A percentile compares a stretch with the other conserved stretches of the same genome.
Evolutionary conservation across 805 yeast species (phyloP).

Genomic region (Clavispora phyllophila): DNA sequence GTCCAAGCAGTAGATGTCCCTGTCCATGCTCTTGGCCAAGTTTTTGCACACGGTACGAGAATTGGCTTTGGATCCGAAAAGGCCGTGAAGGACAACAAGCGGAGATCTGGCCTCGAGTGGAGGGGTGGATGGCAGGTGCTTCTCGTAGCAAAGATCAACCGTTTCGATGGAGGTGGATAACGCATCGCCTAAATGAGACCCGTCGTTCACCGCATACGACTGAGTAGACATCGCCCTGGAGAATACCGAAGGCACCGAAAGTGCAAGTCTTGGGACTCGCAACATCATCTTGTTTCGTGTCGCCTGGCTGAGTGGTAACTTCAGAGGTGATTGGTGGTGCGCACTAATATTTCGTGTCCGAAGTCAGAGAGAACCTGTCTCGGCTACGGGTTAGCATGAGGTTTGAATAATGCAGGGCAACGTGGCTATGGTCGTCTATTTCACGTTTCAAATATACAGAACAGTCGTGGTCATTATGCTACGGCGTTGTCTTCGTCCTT

Average conservation of each 20-base stretch:
- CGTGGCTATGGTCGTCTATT: too few species aligned
- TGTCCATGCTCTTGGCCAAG: conserved; percentile 40
- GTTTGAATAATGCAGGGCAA: too few species aligned
- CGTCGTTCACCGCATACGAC: conserved; percentile 6
- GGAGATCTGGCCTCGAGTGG: conserved; percentile 44
- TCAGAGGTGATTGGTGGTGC: not conserved
- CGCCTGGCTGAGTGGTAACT: not conserved
- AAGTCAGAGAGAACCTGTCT: too few species aligned
- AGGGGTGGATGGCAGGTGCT: conserved; percentile 26
- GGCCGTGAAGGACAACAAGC: conserved; percentile 76
- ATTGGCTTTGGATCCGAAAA: conserved; percentile 81
- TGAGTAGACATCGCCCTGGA: not conserved
- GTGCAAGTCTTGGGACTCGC: not conserved
- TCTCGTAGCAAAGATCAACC: conserved; percentile 53
- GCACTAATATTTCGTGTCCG: not conserved
- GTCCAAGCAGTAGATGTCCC: conserved; percentile 69
- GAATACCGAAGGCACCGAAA: not conserved
- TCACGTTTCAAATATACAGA: not conserved
- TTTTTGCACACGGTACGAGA: conserved; percentile 73
- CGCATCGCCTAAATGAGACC: conserved; percentile 26
- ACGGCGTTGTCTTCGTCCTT: conserved; percentile 1
- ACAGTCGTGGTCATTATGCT: not conserved
- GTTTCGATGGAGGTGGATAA: conserved; percentile 37
- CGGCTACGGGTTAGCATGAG: too few species aligned
- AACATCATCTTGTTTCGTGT: not conserved